Evolutionary conservation across 352 stramenopile species (phyloP).

Genomic region (Phytophthora fragariaefolia): DNA sequence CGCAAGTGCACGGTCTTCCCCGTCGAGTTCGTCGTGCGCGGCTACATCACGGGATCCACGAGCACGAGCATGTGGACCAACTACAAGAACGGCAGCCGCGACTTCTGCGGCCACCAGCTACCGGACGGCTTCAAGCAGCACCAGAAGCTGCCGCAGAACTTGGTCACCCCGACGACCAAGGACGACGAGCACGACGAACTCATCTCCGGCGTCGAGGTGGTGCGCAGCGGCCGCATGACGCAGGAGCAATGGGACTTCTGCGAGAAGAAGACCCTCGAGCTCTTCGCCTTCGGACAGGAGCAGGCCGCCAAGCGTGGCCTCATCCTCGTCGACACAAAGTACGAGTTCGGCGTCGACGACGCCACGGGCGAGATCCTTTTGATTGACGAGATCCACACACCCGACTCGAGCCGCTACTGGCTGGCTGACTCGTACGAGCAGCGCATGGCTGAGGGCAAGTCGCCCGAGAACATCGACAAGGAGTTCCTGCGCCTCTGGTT

Average conservation of each 20-base stretch:
- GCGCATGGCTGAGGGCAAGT: slow-evolving; percentile 84
- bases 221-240: slow-evolving; percentile 95
- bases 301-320: slow-evolving; percentile 92
- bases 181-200: slow-evolving; percentile 98
- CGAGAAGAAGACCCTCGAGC: slow-evolving; percentile 89
- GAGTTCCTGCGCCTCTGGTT: slow-evolving; percentile 99
- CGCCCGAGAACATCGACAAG: slow-evolving; percentile 99
- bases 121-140: slow-evolving; percentile 97
- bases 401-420: slow-evolving; percentile 97
- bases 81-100: slow-evolving; percentile 95
- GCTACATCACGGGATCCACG: slow-evolving; percentile 97
- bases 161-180: slow-evolving; percentile 99
- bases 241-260: slow-evolving; percentile 97
- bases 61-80: slow-evolving; percentile 99
- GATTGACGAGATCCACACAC: slow-evolving; percentile 99
- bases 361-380: slow-evolving; percentile 93
- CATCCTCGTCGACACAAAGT: slow-evolving; percentile 99
- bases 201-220: slow-evolving; percentile 95
- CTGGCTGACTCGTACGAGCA: slow-evolving; percentile 91
- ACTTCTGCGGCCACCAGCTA: slow-evolving; percentile 97
- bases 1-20: slow-evolving; percentile 97
- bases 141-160: slow-evolving; percentile 94
- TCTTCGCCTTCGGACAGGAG: slow-evolving; percentile 94
- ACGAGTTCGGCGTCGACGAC: slow-evolving; percentile 85
- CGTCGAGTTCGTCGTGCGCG: slow-evolving; percentile 99